These are phyloP conservation scores for Groenewaldozyma salmanticensis DNA, from an alignment of 805 yeast species.

Conservation along the genomic window DNA sequence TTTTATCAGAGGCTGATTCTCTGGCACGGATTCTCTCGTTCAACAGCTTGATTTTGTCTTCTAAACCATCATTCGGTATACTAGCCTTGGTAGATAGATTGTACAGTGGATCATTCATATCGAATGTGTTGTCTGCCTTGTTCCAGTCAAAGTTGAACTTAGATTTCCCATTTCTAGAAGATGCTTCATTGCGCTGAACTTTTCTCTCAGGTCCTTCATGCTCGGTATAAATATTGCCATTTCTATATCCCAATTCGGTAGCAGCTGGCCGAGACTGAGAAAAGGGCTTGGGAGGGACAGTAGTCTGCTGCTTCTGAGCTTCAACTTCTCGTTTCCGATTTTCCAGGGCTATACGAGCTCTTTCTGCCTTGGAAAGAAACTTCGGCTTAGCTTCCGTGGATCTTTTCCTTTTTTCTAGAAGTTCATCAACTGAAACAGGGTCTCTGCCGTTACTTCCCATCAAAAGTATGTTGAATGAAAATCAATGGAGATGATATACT, in stretches of 20 bases:
- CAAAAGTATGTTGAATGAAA: too few species aligned
- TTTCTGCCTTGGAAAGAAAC: slow-evolving; percentile 39
- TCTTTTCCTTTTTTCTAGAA: slow-evolving; percentile 16
- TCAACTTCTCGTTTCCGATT: slow-evolving; percentile 7
- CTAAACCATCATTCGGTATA: slow-evolving; percentile 5
- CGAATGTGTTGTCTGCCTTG: slow-evolving; percentile 54
- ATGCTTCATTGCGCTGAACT: neutral
- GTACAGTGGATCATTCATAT: slow-evolving; percentile 35
- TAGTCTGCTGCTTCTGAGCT: neutral
- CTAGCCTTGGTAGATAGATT: slow-evolving; percentile 21
- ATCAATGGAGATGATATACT: too few species aligned
- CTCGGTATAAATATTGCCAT: neutral
- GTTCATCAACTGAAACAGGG: slow-evolving; percentile 24
- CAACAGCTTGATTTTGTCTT: slow-evolving; percentile 4
- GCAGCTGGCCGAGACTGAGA: neutral
- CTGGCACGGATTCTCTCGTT: neutral
- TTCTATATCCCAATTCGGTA: neutral
- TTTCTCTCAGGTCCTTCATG: too few species aligned
- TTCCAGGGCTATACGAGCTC: slow-evolving; percentile 20
- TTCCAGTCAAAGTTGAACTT: slow-evolving; percentile 65
- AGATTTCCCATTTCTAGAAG: slow-evolving; percentile 10
- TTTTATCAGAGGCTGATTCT: neutral
- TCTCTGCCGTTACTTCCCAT: neutral
- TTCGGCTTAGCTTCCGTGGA: slow-evolving; percentile 27
- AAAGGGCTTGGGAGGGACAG: neutral